Conservation (phyloP, 1,284 basidiomycete species). For the Xerocomus nothofagi region DNA sequence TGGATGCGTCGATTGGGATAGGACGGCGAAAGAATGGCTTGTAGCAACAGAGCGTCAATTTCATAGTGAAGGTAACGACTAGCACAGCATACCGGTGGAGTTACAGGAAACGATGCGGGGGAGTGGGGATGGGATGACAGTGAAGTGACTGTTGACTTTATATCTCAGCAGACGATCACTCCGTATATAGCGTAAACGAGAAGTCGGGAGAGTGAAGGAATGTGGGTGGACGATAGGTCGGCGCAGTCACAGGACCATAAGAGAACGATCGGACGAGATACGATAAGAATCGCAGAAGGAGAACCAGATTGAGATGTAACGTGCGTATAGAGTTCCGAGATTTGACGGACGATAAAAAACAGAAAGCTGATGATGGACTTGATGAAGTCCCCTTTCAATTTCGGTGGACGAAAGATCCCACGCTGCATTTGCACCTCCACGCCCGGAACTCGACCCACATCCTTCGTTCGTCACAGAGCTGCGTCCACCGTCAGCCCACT, state of each 20-base stretch:
- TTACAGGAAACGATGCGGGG: slow-evolving; percentile 3
- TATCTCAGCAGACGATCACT: slow-evolving; percentile 15
- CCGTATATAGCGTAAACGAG: slow-evolving; percentile 15
- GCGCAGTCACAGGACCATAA: slow-evolving; percentile 33
- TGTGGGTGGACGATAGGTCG: slow-evolving; percentile 10
- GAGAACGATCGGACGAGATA: slow-evolving; percentile 34
- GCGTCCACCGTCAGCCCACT: background rate
- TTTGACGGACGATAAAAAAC: slow-evolving; percentile 26
- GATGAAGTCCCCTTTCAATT: slow-evolving; percentile 5
- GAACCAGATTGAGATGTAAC: slow-evolving; percentile 7
- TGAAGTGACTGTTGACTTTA: slow-evolving; percentile 22
- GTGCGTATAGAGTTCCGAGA: slow-evolving; percentile 23
- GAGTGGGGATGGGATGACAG: slow-evolving; percentile 13
- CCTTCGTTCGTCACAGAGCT: background rate
- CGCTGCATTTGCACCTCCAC: background rate
- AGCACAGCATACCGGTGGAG: slow-evolving; percentile 18
- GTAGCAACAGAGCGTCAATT: slow-evolving; percentile 17
- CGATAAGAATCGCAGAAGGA: slow-evolving; percentile 29
- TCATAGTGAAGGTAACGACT: background rate
- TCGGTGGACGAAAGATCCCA: slow-evolving; percentile 5
- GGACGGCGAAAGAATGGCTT: slow-evolving; percentile 22
- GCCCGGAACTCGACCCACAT: background rate
- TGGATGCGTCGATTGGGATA: slow-evolving; percentile 17
- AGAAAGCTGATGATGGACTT: slow-evolving; percentile 11
- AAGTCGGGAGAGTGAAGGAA: slow-evolving; percentile 15